Evolutionary conservation across 2,329 filamentous ascomycete genomes (phyloP).

Genomic region (Sphaceloma murrayae): DNA sequence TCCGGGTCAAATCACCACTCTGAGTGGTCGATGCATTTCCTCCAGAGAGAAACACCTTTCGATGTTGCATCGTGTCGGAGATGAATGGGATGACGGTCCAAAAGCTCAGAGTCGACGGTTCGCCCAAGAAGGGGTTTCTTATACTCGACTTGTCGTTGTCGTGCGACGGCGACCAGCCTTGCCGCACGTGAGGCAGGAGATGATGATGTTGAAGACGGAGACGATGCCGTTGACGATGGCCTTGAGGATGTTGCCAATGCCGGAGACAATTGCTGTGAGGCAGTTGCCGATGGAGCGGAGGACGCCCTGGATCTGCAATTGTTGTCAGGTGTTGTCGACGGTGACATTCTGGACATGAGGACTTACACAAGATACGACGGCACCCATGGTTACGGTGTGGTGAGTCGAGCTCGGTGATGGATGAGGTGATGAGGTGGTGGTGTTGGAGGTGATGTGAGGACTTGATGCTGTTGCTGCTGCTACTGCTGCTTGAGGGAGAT

Average conservation of each 20-base stretch:
- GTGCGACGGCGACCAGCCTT: conserved; percentile 33
- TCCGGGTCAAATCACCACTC: too few relatives aligned
- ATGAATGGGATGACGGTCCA: too few relatives aligned
- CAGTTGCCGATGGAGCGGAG: conserved; percentile 39
- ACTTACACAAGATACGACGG: conserved; percentile 74
- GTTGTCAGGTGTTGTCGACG: conserved; percentile 22
- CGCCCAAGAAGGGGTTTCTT: conserved; percentile 19
- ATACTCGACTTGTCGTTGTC: conserved; percentile 30
- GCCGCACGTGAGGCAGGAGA: conserved; percentile 42
- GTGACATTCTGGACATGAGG: background rate
- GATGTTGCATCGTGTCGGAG: too few relatives aligned
- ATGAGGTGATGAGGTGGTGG: conserved; percentile 3
- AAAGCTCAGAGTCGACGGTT: too few relatives aligned
- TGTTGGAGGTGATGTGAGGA: background rate
- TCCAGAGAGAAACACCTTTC: too few relatives aligned
- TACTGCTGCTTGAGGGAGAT: too few relatives aligned
- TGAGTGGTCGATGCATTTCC: too few relatives aligned
- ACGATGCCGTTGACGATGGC: conserved; percentile 41
- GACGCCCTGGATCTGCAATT: conserved; percentile 33
- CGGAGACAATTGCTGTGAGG: conserved; percentile 40
- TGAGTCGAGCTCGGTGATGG: background rate
- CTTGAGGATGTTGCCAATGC: conserved; percentile 37
- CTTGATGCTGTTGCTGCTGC: conserved; percentile 14
- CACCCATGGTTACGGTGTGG: conserved; percentile 56
- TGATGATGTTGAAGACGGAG: conserved; percentile 40